phyloP scores from a whole-genome alignment of 202 grass and related monocot genomes.

The Hordeum pubiflorum region DNA sequence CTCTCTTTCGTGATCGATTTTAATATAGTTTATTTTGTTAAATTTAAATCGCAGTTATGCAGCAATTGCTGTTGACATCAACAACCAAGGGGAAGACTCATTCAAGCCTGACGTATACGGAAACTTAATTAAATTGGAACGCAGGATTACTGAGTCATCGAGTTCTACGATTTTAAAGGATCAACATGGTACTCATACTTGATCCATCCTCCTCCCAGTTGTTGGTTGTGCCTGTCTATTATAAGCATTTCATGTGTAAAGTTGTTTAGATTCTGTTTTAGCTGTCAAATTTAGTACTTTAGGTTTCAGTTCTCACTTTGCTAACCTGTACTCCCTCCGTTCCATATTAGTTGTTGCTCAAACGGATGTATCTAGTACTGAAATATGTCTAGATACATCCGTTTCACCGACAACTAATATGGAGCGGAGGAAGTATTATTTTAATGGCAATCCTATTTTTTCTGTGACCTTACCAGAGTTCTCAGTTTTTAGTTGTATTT shows the following conservation, averaged over 20 bases:
- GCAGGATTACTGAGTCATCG: constrained; percentile 67
- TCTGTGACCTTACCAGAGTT: neutral
- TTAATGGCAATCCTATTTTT: neutral
- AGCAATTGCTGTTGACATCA: constrained; percentile 58
- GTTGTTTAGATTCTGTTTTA: neutral
- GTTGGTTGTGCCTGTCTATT: neutral
- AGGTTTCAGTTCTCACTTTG: constrained; percentile 4
- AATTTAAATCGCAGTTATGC: constrained; percentile 58
- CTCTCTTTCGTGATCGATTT: constrained; percentile 12
- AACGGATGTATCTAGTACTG: too few relatives aligned
- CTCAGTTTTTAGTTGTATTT: neutral
- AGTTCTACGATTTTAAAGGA: constrained; percentile 69
- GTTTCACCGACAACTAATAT: too few relatives aligned
- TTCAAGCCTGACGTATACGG: constrained; percentile 80
- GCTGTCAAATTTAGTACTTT: neutral
- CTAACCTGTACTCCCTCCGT: neutral
- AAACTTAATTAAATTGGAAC: constrained; percentile 63
- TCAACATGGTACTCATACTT: constrained; percentile 46
- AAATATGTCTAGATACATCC: too few relatives aligned
- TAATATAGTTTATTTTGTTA: constrained; percentile 15
- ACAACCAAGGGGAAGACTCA: constrained; percentile 77
- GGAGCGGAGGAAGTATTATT: neutral
- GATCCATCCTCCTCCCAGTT: constrained; percentile 6
- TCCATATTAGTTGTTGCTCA: too few relatives aligned
- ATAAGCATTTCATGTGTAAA: neutral